Percentiles rank a stretch among this genome's conserved stretches.
Evolutionary conservation across 2,329 filamentous ascomycete species (phyloP).

Genomic region (Aureobasidium sp.): DNA sequence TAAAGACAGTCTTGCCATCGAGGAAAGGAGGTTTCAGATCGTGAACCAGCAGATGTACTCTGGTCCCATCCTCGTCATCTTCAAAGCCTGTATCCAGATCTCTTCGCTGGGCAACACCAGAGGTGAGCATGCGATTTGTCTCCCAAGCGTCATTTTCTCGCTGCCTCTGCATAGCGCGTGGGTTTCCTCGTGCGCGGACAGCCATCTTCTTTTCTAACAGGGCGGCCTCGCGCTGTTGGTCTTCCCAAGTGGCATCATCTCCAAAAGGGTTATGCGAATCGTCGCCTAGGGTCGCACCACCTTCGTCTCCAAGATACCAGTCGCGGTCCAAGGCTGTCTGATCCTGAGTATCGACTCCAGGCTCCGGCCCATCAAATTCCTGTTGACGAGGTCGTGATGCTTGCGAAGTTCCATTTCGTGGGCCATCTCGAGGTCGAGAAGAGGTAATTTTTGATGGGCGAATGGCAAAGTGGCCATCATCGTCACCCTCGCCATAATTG

Average conservation of each 20-base stretch:
- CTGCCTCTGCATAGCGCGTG: slow-evolving; percentile 74
- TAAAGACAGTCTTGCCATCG: slow-evolving; percentile 92
- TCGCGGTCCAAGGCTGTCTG: slow-evolving; percentile 74
- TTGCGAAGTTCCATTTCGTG: slow-evolving; percentile 28
- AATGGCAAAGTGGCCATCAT: slow-evolving; percentile 42
- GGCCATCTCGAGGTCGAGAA: slow-evolving; percentile 20
- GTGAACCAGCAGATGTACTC: slow-evolving; percentile 87
- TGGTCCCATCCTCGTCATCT: slow-evolving; percentile 81
- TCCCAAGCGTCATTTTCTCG: slow-evolving; percentile 98
- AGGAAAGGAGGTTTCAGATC: slow-evolving; percentile 91
- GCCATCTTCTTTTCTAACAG: slow-evolving; percentile 71
- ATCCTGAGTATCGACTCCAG: slow-evolving; percentile 57
- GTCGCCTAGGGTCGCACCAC: slow-evolving; percentile 78
- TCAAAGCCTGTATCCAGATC: slow-evolving; percentile 77
- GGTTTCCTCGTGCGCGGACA: slow-evolving; percentile 41
- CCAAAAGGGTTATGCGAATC: slow-evolving; percentile 91
- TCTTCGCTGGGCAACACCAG: slow-evolving; percentile 83
- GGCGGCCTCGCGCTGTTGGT: slow-evolving; percentile 66
- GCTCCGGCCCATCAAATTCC: slow-evolving; percentile 57
- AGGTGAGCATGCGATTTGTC: slow-evolving; percentile 95
- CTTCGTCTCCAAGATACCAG: slow-evolving; percentile 87
- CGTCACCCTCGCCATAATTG: slow-evolving; percentile 45
- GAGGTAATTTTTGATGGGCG: slow-evolving; percentile 40
- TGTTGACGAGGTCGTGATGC: slow-evolving; percentile 43
- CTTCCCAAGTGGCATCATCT: slow-evolving; percentile 63